Evolutionary conservation across 2,329 filamentous ascomycete genomes (phyloP).

Genomic region (Cladosporium sp.): DNA sequence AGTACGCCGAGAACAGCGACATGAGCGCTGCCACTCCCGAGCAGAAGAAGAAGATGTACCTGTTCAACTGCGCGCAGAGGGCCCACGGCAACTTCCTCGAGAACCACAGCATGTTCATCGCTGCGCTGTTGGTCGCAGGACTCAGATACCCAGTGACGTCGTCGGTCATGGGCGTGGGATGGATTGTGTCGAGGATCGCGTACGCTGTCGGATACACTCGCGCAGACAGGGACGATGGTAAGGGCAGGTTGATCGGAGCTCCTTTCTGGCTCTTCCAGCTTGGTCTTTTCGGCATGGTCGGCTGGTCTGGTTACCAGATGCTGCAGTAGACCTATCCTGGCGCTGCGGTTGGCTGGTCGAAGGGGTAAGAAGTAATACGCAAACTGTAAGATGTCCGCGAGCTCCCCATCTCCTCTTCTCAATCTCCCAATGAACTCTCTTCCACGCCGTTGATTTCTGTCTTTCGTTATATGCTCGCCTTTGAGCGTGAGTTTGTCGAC

Average conservation of each 20-base stretch:
- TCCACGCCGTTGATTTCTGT: no score
- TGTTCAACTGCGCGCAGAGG: constrained; percentile 51
- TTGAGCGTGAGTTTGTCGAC: not conserved
- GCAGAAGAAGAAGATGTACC: constrained; percentile 40
- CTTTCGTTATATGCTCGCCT: no score
- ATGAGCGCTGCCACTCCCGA: constrained; percentile 38
- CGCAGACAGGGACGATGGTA: constrained; percentile 35
- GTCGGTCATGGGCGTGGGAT: constrained; percentile 44
- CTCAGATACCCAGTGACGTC: constrained; percentile 49
- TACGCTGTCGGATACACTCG: constrained; percentile 48
- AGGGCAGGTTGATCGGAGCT: constrained; percentile 40
- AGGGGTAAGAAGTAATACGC: not conserved
- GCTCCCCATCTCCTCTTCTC: not conserved
- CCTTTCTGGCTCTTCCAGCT: constrained; percentile 30
- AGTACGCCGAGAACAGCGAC: constrained; percentile 54
- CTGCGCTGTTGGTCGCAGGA: constrained; percentile 51
- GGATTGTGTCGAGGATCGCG: constrained; percentile 47
- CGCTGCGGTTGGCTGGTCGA: not conserved
- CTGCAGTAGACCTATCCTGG: constrained; percentile 17
- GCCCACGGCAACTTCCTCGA: constrained; percentile 55
- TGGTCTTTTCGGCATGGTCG: constrained; percentile 28
- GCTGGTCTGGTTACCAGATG: constrained; percentile 28
- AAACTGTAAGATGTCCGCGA: not conserved
- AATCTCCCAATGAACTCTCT: no score
- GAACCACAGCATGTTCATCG: constrained; percentile 50